Evolutionary conservation across 2,329 filamentous ascomycete species (phyloP), one percentile per base, ranked within the genome.

Genomic region (Fusarium camptoceras): DNA sequence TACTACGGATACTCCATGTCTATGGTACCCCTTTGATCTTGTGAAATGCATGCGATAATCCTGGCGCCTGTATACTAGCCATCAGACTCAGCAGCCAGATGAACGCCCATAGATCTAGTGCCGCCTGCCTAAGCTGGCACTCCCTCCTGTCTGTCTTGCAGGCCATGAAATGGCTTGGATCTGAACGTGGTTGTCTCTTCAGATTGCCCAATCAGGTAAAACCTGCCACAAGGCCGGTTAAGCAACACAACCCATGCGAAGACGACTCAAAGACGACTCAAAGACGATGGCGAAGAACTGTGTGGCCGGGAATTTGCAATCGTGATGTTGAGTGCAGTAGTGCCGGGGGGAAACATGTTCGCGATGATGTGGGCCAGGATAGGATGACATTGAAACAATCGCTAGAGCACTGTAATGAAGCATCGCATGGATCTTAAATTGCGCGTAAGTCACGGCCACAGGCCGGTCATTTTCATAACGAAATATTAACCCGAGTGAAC

Each of bases 341-440:
- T 9, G 10, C 18, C 8, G 20, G 11, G n/a, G 24, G 22, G 11
- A 22, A 46, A 16, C 34, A 12, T 30, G 18, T 3, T 22, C 25
- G 24, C 27, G 18, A 6, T 28, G n/a, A 48, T 28, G 41, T 30
- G 51, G 20, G n/a, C 48, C 24, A 20, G 24, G 50, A 24, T 43
- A 39, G n/a, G n/a, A 25, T 39, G 20, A 18, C 53, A 37, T 24
- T 18, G 27, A 46, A 24, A 31, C 20, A 28, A 31, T 44, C 20
- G 34, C 37, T 12, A 46, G 44, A 31, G 51, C 25, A n/a, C 24
- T 28, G 37, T 41, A 9, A 28, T 28, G 24, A 42, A 27, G 31
- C 31, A 70, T 70, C 61, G 70, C 66, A 70, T 63, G 61, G 9
- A 10, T n/a, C 27, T 27, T 15, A 18, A 41, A 20, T 42, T 53